A percentile compares a stretch with the other conserved stretches of the same genome.
Evolutionary conservation across 192 early-diverging fungal genomes (phyloP).

Genomic region (Chytriomyces confervae): DNA sequence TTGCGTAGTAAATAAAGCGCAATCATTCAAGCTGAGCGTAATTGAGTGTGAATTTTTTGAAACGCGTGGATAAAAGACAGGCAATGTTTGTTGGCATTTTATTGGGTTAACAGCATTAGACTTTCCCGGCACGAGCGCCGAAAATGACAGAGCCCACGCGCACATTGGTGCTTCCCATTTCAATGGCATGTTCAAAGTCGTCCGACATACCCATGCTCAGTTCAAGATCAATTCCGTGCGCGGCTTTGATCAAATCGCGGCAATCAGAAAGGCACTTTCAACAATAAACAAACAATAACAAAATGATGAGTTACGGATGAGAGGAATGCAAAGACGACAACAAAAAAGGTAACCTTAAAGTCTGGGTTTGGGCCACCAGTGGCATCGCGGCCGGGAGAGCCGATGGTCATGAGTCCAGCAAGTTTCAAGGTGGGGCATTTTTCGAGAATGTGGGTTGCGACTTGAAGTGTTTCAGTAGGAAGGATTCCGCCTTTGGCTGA

Average conservation of each 20-base stretch:
- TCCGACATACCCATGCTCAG: constrained; percentile 98
- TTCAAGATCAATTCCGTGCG: constrained; percentile 57
- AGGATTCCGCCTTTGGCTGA: constrained; percentile 81
- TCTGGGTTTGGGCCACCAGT: constrained; percentile 69
- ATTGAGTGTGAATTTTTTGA: too few species aligned
- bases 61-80: too few species aligned
- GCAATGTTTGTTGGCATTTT: too few species aligned
- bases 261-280: constrained; percentile 7
- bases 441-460: constrained; percentile 69
- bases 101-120: background rate
- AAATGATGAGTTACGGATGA: background rate
- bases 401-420: constrained; percentile 95
- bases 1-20: too few species aligned
- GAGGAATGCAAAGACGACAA: background rate
- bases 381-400: constrained; percentile 66
- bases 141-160: constrained; percentile 95
- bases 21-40: too few species aligned
- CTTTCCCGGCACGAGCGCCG: constrained; percentile 58
- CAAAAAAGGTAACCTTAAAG: constrained; percentile 60
- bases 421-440: constrained; percentile 74
- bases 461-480: constrained; percentile 53
- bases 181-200: constrained; percentile 86
- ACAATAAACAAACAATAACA: background rate
- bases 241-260: constrained; percentile 16
- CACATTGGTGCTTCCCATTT: constrained; percentile 87